These are phyloP conservation scores for Globisporangium emineosum DNA, from an alignment of 352 stramenopile species.

Conservation along the genomic window DNA sequence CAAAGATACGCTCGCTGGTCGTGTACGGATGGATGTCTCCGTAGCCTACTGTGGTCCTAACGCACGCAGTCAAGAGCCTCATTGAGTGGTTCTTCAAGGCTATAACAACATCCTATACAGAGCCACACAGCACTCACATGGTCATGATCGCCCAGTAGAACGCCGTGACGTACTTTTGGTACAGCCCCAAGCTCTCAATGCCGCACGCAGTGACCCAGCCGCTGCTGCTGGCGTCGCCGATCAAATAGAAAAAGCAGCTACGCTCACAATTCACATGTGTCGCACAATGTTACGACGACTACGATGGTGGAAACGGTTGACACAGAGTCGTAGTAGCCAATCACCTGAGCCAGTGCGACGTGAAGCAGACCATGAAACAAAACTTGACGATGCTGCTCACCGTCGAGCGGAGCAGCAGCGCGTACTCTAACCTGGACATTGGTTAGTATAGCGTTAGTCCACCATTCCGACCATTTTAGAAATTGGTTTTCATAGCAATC, in stretches of 20 bases:
- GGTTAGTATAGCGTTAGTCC: neutral
- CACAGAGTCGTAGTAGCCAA: neutral
- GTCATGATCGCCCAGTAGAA: conserved; percentile 76
- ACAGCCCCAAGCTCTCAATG: conserved; percentile 27
- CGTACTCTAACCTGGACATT: conserved; percentile 25
- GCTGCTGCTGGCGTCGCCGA: conserved; percentile 23
- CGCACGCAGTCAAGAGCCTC: neutral
- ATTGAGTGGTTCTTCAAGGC: neutral
- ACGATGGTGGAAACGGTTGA: neutral
- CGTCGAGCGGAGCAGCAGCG: conserved; percentile 69
- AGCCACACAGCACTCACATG: conserved; percentile 35
- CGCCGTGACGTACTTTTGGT: conserved; percentile 47
- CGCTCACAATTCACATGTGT: neutral
- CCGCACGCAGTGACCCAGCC: conserved; percentile 45
- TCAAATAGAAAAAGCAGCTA: conserved; percentile 62
- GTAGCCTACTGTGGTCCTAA: conserved; percentile 55
- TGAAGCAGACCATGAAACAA: conserved; percentile 62
- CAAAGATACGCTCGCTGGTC: conserved; percentile 58
- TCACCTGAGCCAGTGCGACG: conserved; percentile 62
- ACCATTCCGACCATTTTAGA: neutral
- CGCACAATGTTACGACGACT: neutral
- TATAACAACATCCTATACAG: neutral
- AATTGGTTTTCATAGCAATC: neutral
- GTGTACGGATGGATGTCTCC: conserved; percentile 47
- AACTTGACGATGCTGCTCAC: conserved; percentile 67